Evolutionary conservation across 2,329 filamentous ascomycete species (phyloP).

Genomic region (Fusarium coicis): DNA sequence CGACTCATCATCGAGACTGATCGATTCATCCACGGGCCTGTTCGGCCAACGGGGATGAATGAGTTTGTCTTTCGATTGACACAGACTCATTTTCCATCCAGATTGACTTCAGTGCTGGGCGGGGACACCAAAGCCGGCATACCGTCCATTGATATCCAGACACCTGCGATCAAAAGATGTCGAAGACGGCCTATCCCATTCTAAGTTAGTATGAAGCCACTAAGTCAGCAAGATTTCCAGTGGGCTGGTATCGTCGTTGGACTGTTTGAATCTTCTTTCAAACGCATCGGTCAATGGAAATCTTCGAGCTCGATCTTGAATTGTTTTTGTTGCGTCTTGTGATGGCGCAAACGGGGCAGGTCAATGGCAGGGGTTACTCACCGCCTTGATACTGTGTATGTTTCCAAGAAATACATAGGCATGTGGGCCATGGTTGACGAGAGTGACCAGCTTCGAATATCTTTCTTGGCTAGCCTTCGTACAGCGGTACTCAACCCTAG

Average conservation of each 20-base stretch:
- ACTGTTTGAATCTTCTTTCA: conserved; percentile 1
- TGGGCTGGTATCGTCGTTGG: conserved; percentile 28
- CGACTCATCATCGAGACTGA: not conserved
- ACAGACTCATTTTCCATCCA: conserved; percentile 27
- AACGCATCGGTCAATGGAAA: conserved; percentile 5
- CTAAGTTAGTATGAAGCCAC: conserved; percentile 36
- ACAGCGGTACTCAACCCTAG: conserved; percentile 25
- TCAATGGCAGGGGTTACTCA: conserved; percentile 1
- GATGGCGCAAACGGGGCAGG: not conserved
- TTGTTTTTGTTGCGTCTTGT: not conserved
- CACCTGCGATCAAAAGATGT: conserved; percentile 31
- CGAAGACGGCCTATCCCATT: conserved; percentile 23
- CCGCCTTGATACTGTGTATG: conserved; percentile 18
- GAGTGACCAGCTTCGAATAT: conserved; percentile 31
- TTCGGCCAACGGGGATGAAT: conserved; percentile 19
- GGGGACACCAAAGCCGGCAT: conserved; percentile 16
- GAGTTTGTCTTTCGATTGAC: conserved; percentile 29
- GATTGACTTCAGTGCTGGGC: conserved; percentile 23
- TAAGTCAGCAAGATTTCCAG: conserved; percentile 30
- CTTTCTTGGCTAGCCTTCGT: conserved; percentile 20
- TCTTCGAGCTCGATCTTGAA: conserved; percentile 1
- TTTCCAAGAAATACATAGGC: conserved; percentile 12
- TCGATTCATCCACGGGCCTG: conserved; percentile 4
- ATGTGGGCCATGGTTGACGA: conserved; percentile 23
- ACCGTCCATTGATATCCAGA: conserved; percentile 26